Base-by-base conservation (phyloP, 768 basidiomycete genomes). In the Trichaptum fuscoviolaceum region DNA sequence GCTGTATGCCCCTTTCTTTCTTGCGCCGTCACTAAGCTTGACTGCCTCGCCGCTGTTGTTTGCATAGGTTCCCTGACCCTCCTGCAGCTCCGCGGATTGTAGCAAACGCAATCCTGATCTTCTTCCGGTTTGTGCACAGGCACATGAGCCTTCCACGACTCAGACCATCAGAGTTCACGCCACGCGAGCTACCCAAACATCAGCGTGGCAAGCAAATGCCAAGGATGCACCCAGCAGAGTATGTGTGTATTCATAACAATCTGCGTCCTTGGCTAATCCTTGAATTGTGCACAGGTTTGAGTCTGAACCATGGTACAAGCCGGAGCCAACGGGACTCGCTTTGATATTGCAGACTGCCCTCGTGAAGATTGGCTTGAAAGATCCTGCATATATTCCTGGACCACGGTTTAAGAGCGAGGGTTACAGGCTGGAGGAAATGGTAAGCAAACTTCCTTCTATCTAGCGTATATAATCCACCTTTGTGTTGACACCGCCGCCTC, bases 241-340 rank as follows among this genome's bases (percentile, higher is more conserved):
- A 35, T 26, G 18, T n/a, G n/a, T n/a, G 30, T 30, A 3, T 57
- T 25, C 3, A 57, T 30, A 35, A 12, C 35, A 57, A 8, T 35
- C 36, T 25, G 65, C 7, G 52, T 57, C 35, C 65, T 79, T n/a
- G n/a, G n/a, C 30, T 30, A 8, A 30, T 30, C 30, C 8, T 30
- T 30, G 30, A n/a, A n/a, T n/a, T n/a, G n/a, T n/a, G 34, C 35
- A 20, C 24, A 62, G 79, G 68, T 81, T 67, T 63, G 70, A 75
- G 30, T 71, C 77, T 5, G 73, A 72, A 63, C 83, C 83, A 23
- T 84, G 83, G 83, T 85, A 85, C 69, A 81, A 78, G 68, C 78
- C 81, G 0, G 71, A 77, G 65, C 34, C 26, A 30, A 64, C 25
- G 12, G 67, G 68, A 10, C 80, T 61, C 72, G 70, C 35, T 58